Evolutionary conservation across 2,329 filamentous ascomycete genomes (phyloP).

Genomic region (Fusarium caatingaense): DNA sequence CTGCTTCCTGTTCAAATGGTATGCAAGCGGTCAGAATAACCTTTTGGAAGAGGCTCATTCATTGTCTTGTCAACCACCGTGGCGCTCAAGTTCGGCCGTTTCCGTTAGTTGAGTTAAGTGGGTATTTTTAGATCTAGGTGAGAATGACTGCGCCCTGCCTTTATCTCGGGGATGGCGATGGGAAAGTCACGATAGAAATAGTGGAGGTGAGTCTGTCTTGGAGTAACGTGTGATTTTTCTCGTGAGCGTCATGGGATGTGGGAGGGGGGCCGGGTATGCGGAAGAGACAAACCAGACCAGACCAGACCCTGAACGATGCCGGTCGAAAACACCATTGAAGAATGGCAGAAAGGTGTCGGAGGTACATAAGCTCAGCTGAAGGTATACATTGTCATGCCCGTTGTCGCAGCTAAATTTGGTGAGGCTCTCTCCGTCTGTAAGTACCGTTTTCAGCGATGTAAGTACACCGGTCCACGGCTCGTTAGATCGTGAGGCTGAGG

Average conservation of each 20-base stretch:
- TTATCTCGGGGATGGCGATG: not conserved
- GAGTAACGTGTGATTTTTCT: conserved; percentile 1
- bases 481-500: conserved; percentile 16
- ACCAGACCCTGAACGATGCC: not conserved
- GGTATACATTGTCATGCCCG: not conserved
- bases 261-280: not conserved
- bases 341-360: not conserved
- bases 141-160: not conserved
- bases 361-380: not conserved
- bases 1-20: not conserved
- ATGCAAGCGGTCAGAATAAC: conserved; percentile 9
- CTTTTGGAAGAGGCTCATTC: conserved; percentile 1
- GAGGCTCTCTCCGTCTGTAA: not conserved
- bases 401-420: not conserved
- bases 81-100: not conserved
- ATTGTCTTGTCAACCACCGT: conserved; percentile 6
- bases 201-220: not conserved
- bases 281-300: not conserved
- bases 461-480: not conserved
- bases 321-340: too few species aligned
- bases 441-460: not conserved
- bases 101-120: not conserved
- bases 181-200: not conserved
- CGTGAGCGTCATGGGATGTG: not conserved
- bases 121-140: conserved; percentile 6